Evolutionary conservation across 192 early-diverging fungal species (phyloP).

Genomic region (Coemansia sp.): DNA sequence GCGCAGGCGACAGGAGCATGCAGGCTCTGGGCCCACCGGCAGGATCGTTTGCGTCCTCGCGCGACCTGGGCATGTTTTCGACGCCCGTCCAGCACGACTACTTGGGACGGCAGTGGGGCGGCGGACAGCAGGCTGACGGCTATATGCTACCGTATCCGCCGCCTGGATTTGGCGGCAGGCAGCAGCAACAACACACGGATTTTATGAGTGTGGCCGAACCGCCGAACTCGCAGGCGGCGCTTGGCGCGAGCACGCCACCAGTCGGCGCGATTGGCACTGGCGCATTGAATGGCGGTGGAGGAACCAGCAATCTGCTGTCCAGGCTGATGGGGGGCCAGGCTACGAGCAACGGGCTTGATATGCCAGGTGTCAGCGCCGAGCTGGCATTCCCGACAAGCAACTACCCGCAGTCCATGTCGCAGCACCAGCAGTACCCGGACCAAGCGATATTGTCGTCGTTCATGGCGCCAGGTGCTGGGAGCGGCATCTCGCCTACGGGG

Average conservation of each 20-base stretch:
- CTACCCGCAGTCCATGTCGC: background rate
- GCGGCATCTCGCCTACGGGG: background rate
- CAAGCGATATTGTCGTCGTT: constrained; percentile 19
- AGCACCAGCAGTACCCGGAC: constrained; percentile 19
- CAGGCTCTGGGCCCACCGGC: background rate
- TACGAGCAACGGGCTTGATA: background rate
- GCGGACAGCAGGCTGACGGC: constrained; percentile 1
- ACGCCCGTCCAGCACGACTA: constrained; percentile 28
- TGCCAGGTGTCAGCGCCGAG: background rate
- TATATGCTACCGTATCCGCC: constrained; percentile 26
- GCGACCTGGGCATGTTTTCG: constrained; percentile 44
- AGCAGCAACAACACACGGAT: constrained; percentile 4
- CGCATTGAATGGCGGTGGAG: no score
- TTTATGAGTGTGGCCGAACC: constrained; percentile 7
- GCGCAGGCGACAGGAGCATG: background rate
- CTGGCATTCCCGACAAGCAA: background rate
- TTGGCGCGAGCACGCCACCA: constrained; percentile 2
- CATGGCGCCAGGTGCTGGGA: background rate
- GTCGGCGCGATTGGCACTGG: constrained; percentile 1
- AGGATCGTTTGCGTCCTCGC: constrained; percentile 29
- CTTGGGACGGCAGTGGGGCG: constrained; percentile 14
- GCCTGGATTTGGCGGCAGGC: constrained; percentile 33
- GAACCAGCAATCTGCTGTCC: constrained; percentile 27
- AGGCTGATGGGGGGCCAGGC: constrained; percentile 29
- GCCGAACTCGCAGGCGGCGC: constrained; percentile 1